Evolutionary conservation across 805 yeast species (phyloP).

Genomic region (Clavispora asparagi): DNA sequence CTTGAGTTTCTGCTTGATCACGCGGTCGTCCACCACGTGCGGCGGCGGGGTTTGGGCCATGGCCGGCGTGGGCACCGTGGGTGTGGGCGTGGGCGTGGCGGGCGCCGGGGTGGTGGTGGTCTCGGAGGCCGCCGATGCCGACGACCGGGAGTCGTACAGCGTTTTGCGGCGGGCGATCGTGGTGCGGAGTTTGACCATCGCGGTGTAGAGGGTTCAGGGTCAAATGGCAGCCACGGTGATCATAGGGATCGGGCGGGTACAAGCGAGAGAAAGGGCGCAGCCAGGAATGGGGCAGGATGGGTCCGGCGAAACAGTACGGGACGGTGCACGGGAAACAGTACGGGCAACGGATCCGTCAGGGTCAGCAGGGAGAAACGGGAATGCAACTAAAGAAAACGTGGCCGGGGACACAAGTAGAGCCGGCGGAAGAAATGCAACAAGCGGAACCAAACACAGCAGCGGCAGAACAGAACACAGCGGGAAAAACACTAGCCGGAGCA

Average conservation of each 20-base stretch:
- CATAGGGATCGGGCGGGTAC: too few relatives aligned
- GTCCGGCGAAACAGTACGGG: too few relatives aligned
- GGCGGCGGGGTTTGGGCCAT: background rate
- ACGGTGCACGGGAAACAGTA: too few relatives aligned
- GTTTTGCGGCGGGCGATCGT: background rate
- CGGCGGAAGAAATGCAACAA: too few relatives aligned
- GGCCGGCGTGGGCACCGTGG: background rate
- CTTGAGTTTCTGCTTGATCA: slow-evolving; percentile 9
- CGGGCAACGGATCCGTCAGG: too few relatives aligned
- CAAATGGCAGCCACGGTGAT: background rate
- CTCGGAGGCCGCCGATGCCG: background rate
- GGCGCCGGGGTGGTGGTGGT: background rate
- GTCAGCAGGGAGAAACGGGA: too few relatives aligned
- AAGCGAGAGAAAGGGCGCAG: too few relatives aligned
- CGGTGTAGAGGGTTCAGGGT: background rate
- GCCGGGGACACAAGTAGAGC: too few relatives aligned
- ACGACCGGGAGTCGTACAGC: background rate
- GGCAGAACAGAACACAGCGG: too few relatives aligned
- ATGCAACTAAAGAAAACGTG: too few relatives aligned
- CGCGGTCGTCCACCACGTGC: slow-evolving; percentile 4
- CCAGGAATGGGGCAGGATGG: too few relatives aligned
- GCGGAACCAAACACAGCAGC: too few relatives aligned
- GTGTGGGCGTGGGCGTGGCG: background rate
- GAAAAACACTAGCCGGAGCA: background rate
- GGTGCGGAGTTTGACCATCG: slow-evolving; percentile 1